Percentiles rank a stretch among this genome's conserved stretches.
Conservation (phyloP, 169 alveolate species). For the Plasmodium ovale region DNA sequence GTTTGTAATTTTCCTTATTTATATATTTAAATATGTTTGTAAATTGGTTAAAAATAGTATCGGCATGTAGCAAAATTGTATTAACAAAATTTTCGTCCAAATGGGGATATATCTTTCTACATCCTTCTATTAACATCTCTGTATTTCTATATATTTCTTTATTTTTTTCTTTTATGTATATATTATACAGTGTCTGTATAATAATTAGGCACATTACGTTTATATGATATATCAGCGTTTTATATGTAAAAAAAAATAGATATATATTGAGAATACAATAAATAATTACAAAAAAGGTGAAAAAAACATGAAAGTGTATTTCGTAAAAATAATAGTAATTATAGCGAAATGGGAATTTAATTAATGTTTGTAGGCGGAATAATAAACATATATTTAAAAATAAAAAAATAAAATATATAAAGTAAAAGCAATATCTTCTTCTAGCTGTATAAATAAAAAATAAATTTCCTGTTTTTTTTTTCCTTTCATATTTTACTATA, state of each 20-base stretch:
- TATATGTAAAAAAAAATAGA: slow-evolving; percentile 40
- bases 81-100: slow-evolving; percentile 46
- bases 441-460: slow-evolving; percentile 10
- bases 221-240: slow-evolving; percentile 26
- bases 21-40: slow-evolving; percentile 67
- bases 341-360: slow-evolving; percentile 17
- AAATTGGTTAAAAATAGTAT: slow-evolving; percentile 52
- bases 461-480: slow-evolving; percentile 16
- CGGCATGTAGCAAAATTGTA: slow-evolving; percentile 39
- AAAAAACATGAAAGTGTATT: slow-evolving; percentile 64
- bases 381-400: slow-evolving; percentile 33
- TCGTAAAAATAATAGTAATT: slow-evolving; percentile 32
- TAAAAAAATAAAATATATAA: slow-evolving; percentile 45
- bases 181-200: slow-evolving; percentile 48
- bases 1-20: slow-evolving; percentile 23
- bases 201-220: slow-evolving; percentile 58
- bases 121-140: slow-evolving; percentile 65
- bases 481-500: slow-evolving; percentile 62
- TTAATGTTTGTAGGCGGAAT: slow-evolving; percentile 61
- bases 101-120: slow-evolving; percentile 18
- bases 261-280: slow-evolving; percentile 46
- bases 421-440: slow-evolving; percentile 20
- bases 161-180: slow-evolving; percentile 51
- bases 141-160: slow-evolving; percentile 72
- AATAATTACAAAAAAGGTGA: slow-evolving; percentile 45